A percentile compares a stretch with the other conserved stretches of the same genome.
Evolutionary conservation across 345 rosid genomes (phyloP).

Genomic region (Capsella bursapastoris): DNA sequence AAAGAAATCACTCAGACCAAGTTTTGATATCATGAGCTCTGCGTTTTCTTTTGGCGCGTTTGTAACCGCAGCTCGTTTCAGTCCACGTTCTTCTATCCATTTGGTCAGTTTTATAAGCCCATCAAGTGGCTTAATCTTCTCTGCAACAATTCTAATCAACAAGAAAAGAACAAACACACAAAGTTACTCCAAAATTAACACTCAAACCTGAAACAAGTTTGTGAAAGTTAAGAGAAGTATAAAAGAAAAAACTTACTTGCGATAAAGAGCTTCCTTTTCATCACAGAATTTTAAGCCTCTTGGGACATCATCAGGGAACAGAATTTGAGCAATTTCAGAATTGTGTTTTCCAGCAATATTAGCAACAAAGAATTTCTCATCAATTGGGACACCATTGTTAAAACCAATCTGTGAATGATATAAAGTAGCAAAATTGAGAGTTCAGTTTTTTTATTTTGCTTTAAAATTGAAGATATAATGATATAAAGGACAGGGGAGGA

Average conservation of each 20-base stretch:
- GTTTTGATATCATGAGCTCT: conserved; percentile 79
- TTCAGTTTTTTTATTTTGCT: no score
- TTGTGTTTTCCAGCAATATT: conserved; percentile 89
- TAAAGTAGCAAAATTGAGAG: neutral
- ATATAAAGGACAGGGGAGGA: neutral
- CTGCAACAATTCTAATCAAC: conserved; percentile 64
- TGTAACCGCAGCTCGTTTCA: conserved; percentile 95
- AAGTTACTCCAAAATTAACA: conserved; percentile 12
- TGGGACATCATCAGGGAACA: conserved; percentile 74
- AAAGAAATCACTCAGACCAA: conserved; percentile 82
- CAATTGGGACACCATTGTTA: conserved; percentile 85
- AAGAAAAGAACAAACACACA: neutral
- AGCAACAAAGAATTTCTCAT: conserved; percentile 67
- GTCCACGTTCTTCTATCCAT: conserved; percentile 84
- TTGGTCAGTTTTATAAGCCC: conserved; percentile 73
- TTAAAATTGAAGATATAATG: neutral
- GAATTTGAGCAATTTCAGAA: conserved; percentile 60
- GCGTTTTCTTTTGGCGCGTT: conserved; percentile 90
- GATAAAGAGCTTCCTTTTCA: conserved; percentile 82
- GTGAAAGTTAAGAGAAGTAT: neutral
- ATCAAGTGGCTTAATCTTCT: conserved; percentile 62
- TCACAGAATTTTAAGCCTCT: conserved; percentile 65
- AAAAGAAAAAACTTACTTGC: conserved; percentile 53
- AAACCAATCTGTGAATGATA: conserved; percentile 68
- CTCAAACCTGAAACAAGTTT: conserved; percentile 2